Base-by-base conservation (phyloP, 2,329 filamentous ascomycete genomes). In the Aspergillus pseudoglaucus region DNA sequence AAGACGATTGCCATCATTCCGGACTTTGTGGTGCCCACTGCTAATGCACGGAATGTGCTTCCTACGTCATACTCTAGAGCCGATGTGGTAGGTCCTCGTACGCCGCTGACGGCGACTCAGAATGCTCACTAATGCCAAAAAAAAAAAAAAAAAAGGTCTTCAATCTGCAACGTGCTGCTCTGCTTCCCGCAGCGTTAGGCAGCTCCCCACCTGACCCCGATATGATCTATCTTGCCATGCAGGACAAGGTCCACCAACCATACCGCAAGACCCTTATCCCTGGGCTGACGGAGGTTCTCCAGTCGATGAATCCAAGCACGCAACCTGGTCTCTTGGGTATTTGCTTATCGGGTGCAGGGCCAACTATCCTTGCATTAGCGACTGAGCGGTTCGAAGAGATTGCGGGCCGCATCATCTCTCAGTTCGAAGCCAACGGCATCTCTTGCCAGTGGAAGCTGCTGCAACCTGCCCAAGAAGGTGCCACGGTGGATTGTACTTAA, bases 1-100 rank as follows among this genome's bases (percentile, higher is more conserved):
- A 97, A 96, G 76, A 91, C 90, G 53, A 85, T 98, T 55, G 90
- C 90, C 56, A 91, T 98, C 60, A 95, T 98, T 52, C 93, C 93
- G 7, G 82, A 95, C 59, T 98, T 97, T 63, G 88, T 95, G 67
- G 90, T 97, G 25, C 82, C 90, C n/a, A 98, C 93, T 1, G 90
- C 91, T 51, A 87, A 89, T 63, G 91, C 93, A 4, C 83, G 93
- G 62, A 83, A 84, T 49, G 91, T 95, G 17, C 75, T 98, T 30
- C 93, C 93, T 2, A 80, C 81, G 40, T 75, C 80, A 48, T 98
- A 97, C 65, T 79, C 84, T 15, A 81, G 89, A 53, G 80, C 82
- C 47, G 91, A 96, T 67, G 85, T 95, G 64, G 88, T 94, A 74
- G 62, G 82, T 76, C 32, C 47, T 23, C 8, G 6, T 23, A 20